phyloP scores from a whole-genome alignment of 1,284 basidiomycete species.

The Omphalotus olearius region DNA sequence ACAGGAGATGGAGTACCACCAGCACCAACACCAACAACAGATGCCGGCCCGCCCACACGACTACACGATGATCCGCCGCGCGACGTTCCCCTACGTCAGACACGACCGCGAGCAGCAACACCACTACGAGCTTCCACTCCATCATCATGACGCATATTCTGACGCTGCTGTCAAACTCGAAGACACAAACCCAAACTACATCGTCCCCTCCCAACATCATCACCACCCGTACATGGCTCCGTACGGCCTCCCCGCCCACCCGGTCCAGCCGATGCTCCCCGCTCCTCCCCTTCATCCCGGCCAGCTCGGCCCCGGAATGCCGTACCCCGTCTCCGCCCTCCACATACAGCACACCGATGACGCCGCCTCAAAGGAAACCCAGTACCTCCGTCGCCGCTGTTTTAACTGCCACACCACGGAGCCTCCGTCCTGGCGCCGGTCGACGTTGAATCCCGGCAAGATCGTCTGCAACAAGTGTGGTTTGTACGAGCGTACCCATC shows the following conservation, averaged over 20 bases:
- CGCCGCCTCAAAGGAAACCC: slow-evolving; percentile 81
- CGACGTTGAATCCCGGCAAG: slow-evolving; percentile 81
- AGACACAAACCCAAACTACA: slow-evolving; percentile 37
- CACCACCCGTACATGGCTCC: slow-evolving; percentile 19
- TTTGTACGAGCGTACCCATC: slow-evolving; percentile 79
- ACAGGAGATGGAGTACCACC: slow-evolving; percentile 24
- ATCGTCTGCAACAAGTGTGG: slow-evolving; percentile 90
- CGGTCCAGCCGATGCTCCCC: slow-evolving; percentile 36
- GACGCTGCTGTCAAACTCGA: slow-evolving; percentile 57
- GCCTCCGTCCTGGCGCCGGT: slow-evolving; percentile 79
- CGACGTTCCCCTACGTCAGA: slow-evolving; percentile 69
- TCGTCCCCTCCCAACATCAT: slow-evolving; percentile 18
- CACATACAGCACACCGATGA: slow-evolving; percentile 83
- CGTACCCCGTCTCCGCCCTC: slow-evolving; percentile 32
- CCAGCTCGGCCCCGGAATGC: neutral
- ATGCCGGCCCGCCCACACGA: slow-evolving; percentile 27
- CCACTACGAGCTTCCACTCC: slow-evolving; percentile 19
- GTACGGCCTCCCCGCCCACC: slow-evolving; percentile 25
- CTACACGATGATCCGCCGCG: slow-evolving; percentile 51
- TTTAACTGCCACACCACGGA: slow-evolving; percentile 88
- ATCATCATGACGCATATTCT: slow-evolving; percentile 44
- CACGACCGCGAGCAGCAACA: slow-evolving; percentile 36
- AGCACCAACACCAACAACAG: slow-evolving; percentile 31
- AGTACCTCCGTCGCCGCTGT: slow-evolving; percentile 78
- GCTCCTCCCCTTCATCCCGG: too few species aligned